A percentile compares a stretch with the other conserved stretches of the same genome.
Conservation (phyloP, 1,284 basidiomycete genomes). For the Omphalotus olearius region DNA sequence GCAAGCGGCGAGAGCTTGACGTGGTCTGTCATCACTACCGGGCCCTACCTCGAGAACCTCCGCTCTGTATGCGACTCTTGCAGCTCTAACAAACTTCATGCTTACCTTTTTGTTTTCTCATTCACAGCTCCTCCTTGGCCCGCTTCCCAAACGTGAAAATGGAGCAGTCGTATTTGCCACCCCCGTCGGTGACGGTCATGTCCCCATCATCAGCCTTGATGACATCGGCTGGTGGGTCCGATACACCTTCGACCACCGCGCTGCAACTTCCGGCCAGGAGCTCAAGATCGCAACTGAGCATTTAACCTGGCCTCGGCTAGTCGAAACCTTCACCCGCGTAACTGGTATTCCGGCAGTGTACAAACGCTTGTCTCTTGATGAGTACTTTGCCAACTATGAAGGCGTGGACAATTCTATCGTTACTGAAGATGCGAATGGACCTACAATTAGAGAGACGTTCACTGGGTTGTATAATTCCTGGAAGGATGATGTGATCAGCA, state of each 20-base stretch:
- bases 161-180: conserved; percentile 37
- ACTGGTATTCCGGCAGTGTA: conserved; percentile 11
- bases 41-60: conserved; percentile 44
- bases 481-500: conserved; percentile 37
- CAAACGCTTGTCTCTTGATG: conserved; percentile 6
- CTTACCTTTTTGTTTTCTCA: too few relatives aligned
- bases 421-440: not conserved
- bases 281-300: conserved; percentile 39
- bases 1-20: conserved; percentile 32
- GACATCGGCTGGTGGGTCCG: conserved; percentile 45
- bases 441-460: conserved; percentile 4
- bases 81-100: too few relatives aligned
- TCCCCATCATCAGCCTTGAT: conserved; percentile 41
- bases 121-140: conserved; percentile 33
- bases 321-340: conserved; percentile 21
- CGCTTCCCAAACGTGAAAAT: conserved; percentile 33
- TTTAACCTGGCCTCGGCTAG: conserved; percentile 40
- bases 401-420: conserved; percentile 1
- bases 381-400: not conserved
- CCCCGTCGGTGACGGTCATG: conserved; percentile 24
- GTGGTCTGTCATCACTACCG: conserved; percentile 38
- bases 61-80: conserved; percentile 22
- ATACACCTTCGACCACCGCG: conserved; percentile 42
- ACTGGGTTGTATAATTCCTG: conserved; percentile 18
- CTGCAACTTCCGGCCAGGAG: conserved; percentile 33